A percentile compares a stretch with the other conserved stretches of the same genome.
These are phyloP conservation scores for Collybia mongolica DNA, from an alignment of 768 basidiomycete species.

Conservation along the genomic window DNA sequence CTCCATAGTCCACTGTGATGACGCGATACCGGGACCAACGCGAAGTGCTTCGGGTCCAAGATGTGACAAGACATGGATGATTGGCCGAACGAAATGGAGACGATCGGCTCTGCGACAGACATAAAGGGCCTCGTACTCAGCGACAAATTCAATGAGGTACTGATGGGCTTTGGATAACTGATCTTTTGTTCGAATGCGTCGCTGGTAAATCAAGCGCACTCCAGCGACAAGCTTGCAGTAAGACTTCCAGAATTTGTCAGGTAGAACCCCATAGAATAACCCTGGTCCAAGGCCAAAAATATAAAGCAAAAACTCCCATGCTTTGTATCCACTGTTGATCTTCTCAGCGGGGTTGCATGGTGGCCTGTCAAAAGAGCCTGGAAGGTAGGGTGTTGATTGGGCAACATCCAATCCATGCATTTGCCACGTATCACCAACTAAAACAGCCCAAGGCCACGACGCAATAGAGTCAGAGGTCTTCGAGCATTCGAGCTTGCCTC, in stretches of 20 bases:
- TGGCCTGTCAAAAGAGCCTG: conserved; percentile 37
- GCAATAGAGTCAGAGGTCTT: conserved; percentile 10
- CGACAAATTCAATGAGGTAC: conserved; percentile 22
- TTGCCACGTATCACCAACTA: conserved; percentile 27
- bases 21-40: conserved; percentile 8
- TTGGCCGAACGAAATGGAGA: conserved; percentile 31
- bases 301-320: conserved; percentile 14
- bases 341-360: conserved; percentile 41
- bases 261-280: conserved; percentile 9
- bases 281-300: conserved; percentile 11
- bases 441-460: conserved; percentile 29
- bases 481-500: conserved; percentile 19
- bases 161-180: conserved; percentile 4
- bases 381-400: conserved; percentile 25
- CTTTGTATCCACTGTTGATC: conserved; percentile 31
- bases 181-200: neutral
- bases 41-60: conserved; percentile 1
- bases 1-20: conserved; percentile 12
- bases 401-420: conserved; percentile 33
- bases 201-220: conserved; percentile 9
- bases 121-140: conserved; percentile 34
- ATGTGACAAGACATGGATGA: conserved; percentile 23
- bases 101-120: conserved; percentile 18
- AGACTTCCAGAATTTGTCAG: conserved; percentile 1
- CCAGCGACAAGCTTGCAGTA: conserved; percentile 12